Conservation (phyloP, 495 filamentous ascomycete genomes). For the Aspergillus mulundensis region DNA sequence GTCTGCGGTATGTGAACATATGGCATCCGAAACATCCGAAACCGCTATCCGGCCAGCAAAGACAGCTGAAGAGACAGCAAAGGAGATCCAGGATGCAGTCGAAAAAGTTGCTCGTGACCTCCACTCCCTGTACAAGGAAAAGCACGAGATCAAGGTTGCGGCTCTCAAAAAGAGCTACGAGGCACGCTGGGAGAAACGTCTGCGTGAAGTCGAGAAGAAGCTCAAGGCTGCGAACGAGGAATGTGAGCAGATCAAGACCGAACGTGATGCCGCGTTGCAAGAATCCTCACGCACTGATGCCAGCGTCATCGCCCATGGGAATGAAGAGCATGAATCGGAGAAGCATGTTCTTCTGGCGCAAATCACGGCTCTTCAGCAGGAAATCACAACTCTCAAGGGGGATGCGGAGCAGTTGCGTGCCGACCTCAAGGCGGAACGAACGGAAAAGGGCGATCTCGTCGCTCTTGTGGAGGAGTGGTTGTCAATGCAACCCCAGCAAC, state of each 20-base stretch:
- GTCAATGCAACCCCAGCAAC: conserved; percentile 37
- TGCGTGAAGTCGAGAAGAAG: conserved; percentile 66
- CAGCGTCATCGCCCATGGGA: conserved; percentile 33
- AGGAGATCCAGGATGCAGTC: conserved; percentile 77
- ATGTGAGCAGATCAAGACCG: conserved; percentile 65
- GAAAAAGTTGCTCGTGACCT: conserved; percentile 85
- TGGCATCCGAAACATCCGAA: conserved; percentile 3
- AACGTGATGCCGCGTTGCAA: conserved; percentile 62
- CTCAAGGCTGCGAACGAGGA: conserved; percentile 64
- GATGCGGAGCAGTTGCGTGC: conserved; percentile 61
- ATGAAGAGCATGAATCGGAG: conserved; percentile 51
- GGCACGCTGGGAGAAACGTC: conserved; percentile 78
- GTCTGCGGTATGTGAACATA: conserved; percentile 23
- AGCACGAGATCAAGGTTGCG: conserved; percentile 91
- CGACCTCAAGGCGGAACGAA: conserved; percentile 68
- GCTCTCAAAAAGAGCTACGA: conserved; percentile 96
- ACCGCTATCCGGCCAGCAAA: conserved; percentile 9
- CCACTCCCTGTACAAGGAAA: conserved; percentile 89
- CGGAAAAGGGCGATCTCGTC: conserved; percentile 94
- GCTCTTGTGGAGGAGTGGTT: conserved; percentile 89
- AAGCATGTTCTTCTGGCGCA: conserved; percentile 54
- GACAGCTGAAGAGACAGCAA: conserved; percentile 37
- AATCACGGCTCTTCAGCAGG: conserved; percentile 65
- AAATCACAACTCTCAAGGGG: conserved; percentile 59
- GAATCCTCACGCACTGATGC: conserved; percentile 48